A percentile compares a stretch with the other conserved stretches of the same genome.
Evolutionary conservation across 345 rosid genomes (phyloP).

Genomic region (Angophora floribunda): DNA sequence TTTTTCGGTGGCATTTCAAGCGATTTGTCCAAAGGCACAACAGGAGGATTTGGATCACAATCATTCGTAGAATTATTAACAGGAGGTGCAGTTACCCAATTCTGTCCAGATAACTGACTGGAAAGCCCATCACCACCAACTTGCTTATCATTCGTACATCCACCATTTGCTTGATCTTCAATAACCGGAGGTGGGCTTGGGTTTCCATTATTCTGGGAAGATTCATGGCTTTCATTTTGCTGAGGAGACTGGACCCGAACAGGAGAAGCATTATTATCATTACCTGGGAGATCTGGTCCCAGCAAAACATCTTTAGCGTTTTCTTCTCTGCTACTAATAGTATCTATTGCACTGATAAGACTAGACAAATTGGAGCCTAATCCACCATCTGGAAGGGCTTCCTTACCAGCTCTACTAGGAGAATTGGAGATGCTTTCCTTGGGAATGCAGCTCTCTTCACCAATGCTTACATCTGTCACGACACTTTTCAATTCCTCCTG

Average conservation of each 20-base stretch:
- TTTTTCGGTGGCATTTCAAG: slow-evolving; percentile 29
- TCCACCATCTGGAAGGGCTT: slow-evolving; percentile 17
- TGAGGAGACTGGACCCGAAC: slow-evolving; percentile 6
- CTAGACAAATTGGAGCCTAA: slow-evolving; percentile 19
- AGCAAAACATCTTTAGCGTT: not conserved
- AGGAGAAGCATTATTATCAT: slow-evolving; percentile 10
- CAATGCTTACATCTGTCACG: slow-evolving; percentile 5
- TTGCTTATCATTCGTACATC: slow-evolving; percentile 11
- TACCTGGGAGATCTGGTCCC: not conserved
- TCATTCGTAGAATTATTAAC: slow-evolving; percentile 8
- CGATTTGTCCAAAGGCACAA: slow-evolving; percentile 25
- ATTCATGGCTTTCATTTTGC: not conserved
- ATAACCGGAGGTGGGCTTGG: slow-evolving; percentile 1
- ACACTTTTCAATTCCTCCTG: slow-evolving; percentile 8
- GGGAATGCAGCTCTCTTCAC: slow-evolving; percentile 11
- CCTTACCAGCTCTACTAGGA: slow-evolving; percentile 7
- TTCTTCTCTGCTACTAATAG: not conserved
- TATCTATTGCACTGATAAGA: not conserved
- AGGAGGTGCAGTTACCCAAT: slow-evolving; percentile 20
- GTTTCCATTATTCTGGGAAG: slow-evolving; percentile 7
- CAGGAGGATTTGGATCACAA: slow-evolving; percentile 22
- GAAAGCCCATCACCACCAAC: slow-evolving; percentile 28
- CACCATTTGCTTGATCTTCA: slow-evolving; percentile 5
- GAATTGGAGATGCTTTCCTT: slow-evolving; percentile 18
- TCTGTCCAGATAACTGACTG: slow-evolving; percentile 28